Evolutionary conservation across 176 grass and related monocot species (phyloP), one percentile per base, ranked within the genome.

Genomic region (Aegilops tauschii): DNA sequence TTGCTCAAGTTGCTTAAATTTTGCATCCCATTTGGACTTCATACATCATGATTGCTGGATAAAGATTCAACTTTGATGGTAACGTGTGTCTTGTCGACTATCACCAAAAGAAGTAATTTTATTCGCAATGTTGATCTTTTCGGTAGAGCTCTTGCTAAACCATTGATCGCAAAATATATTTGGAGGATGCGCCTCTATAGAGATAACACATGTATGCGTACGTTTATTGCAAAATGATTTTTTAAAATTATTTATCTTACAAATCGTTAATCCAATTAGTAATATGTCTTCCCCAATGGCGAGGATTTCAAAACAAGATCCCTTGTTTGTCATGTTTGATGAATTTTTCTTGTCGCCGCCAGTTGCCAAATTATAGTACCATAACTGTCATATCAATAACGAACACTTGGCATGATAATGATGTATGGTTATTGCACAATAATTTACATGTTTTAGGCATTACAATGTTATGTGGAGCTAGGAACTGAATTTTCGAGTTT

Each of bases 1-100:
- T 5, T 79, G 21, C 65, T 72, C 37, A 79, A 80, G 11, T 79
- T 89, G 63, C 54, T 31, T 8, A 71, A 49, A 83, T 71, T 83
- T 77, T 71, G 31, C 12, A 50, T 50, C 9, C 80, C 70, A 49
- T 73, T 63, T 63, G 50, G 21, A 35, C 12, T 78, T 29, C 25
- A 32, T 83, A 62, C 23, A 30, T 83, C 27, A 88, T 52, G 49
- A 61, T 62, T 39, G 35, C 21, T 35, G 67, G 77, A 83, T 79
- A 56, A 65, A 56, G 23, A 23, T 37, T 27, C 27, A 47, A 44
- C 34, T 77, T 65, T 66, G 25, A n/a, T 44, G 31, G 74, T 31
- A 56, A 77, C 0, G 1, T 52, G 28, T 0, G 8, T 31, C 29
- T 77, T 77, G 25, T 54, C 28, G 31, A 34, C 45, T 76, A 29